Percentiles rank a stretch among this genome's conserved stretches.
phyloP scores from a whole-genome alignment of 192 early-diverging fungal species.

The Dispira simplex region DNA sequence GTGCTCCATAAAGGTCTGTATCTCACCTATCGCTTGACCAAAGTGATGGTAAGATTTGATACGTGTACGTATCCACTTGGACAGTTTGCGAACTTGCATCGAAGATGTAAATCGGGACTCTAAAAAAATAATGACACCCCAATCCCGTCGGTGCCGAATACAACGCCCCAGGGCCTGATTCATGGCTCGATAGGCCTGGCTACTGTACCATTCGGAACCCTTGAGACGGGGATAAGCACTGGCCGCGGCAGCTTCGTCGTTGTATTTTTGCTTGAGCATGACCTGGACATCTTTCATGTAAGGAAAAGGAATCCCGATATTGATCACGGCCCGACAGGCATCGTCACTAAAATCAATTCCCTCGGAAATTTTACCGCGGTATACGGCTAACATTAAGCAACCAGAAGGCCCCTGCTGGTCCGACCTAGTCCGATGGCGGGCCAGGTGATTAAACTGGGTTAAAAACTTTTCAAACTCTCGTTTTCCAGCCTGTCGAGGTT shows the following conservation, averaged over 20 bases:
- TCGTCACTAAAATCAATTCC: conserved; percentile 30
- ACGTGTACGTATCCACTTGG: conserved; percentile 28
- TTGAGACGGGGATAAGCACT: conserved; percentile 13
- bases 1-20: not conserved
- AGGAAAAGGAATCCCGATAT: conserved; percentile 40
- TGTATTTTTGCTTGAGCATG: conserved; percentile 31
- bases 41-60: no score
- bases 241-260: conserved; percentile 15
- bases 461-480: conserved; percentile 24
- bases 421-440: conserved; percentile 3
- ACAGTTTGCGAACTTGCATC: conserved; percentile 18
- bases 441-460: conserved; percentile 15
- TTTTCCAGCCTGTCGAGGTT: conserved; percentile 21
- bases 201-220: conserved; percentile 35
- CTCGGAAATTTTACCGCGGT: conserved; percentile 30
- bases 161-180: conserved; percentile 45
- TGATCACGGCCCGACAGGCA: conserved; percentile 28
- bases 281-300: conserved; percentile 30
- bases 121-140: conserved; percentile 43
- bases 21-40: not conserved
- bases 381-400: conserved; percentile 31
- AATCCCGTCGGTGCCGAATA: conserved; percentile 36
- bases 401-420: conserved; percentile 11
- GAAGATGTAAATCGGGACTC: conserved; percentile 27
- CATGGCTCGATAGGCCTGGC: conserved; percentile 38